Percentiles rank a stretch among this genome's conserved stretches.
Evolutionary conservation across 2,329 filamentous ascomycete genomes (phyloP).

Genomic region (Cytospora paraplurivora): DNA sequence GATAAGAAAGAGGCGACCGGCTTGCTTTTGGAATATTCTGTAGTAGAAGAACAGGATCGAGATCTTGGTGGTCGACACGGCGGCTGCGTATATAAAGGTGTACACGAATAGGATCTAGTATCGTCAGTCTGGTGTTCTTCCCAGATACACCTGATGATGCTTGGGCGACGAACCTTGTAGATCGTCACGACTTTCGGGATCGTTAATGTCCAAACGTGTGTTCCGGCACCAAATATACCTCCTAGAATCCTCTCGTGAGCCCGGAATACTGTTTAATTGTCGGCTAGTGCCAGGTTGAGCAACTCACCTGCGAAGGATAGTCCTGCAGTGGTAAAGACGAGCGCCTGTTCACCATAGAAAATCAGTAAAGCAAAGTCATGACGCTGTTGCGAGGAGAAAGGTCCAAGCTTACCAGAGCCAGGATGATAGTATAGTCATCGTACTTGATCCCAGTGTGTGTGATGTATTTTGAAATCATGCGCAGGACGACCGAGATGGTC

Average conservation of each 20-base stretch:
- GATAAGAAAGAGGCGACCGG: constrained; percentile 7
- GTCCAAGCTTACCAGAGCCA: not conserved
- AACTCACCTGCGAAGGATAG: constrained; percentile 3
- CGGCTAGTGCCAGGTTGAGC: not conserved
- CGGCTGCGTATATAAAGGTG: constrained; percentile 27
- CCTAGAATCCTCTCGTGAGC: not conserved
- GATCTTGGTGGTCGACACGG: constrained; percentile 29
- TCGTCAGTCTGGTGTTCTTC: not conserved
- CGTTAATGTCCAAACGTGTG: constrained; percentile 14
- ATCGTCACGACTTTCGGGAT: constrained; percentile 7
- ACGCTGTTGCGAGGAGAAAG: not conserved
- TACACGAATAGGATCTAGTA: constrained; percentile 27
- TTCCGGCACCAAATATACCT: constrained; percentile 10
- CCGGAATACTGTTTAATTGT: not conserved
- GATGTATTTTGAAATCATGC: not conserved
- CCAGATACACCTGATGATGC: not conserved
- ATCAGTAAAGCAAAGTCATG: not conserved
- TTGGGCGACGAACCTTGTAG: constrained; percentile 1
- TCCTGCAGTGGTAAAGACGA: not conserved
- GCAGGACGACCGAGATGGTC: constrained; percentile 1
- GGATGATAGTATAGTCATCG: not conserved
- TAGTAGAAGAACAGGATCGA: constrained; percentile 30
- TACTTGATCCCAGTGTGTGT: not conserved
- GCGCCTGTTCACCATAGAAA: not conserved
- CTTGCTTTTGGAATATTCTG: constrained; percentile 15